These are phyloP conservation scores for Themeda triandra DNA, from an alignment of 176 grass and related monocot species.

Conservation along the genomic window DNA sequence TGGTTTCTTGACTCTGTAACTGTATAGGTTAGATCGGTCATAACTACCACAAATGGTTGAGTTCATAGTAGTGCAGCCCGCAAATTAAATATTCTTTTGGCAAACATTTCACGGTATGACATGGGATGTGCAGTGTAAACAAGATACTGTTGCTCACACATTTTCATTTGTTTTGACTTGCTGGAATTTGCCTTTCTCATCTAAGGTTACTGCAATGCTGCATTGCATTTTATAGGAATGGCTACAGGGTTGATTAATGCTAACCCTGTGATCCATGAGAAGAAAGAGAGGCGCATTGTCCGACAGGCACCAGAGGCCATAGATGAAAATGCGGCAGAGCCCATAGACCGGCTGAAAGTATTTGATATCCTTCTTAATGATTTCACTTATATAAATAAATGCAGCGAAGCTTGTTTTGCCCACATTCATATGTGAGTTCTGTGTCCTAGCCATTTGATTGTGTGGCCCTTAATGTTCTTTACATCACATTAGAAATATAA, in stretches of 20 bases:
- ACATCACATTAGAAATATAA: conserved; percentile 99
- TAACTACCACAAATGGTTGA: not conserved
- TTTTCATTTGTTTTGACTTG: conserved; percentile 13
- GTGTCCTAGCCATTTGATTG: conserved; percentile 18
- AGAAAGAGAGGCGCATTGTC: conserved; percentile 47
- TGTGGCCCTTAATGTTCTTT: conserved; percentile 53
- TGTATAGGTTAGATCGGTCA: too few species aligned
- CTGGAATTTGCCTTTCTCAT: not conserved
- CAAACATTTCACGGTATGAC: not conserved
- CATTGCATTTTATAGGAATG: conserved; percentile 34
- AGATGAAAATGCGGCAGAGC: conserved; percentile 65
- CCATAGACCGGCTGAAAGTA: conserved; percentile 81
- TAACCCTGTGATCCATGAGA: conserved; percentile 77
- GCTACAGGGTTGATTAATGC: conserved; percentile 82
- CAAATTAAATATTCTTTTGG: not conserved
- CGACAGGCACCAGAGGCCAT: conserved; percentile 29
- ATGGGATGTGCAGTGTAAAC: not conserved
- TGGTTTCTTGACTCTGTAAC: too few species aligned
- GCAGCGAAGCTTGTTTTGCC: not conserved
- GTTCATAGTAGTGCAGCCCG: not conserved
- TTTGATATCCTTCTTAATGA: conserved; percentile 72
- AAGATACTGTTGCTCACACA: not conserved
- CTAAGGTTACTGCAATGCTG: not conserved
- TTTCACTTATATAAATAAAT: not conserved
- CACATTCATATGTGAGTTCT: not conserved